Percentiles rank a stretch among this genome's conserved stretches.
Conservation (phyloP, 768 basidiomycete genomes). For the Amyloporia xantha region DNA sequence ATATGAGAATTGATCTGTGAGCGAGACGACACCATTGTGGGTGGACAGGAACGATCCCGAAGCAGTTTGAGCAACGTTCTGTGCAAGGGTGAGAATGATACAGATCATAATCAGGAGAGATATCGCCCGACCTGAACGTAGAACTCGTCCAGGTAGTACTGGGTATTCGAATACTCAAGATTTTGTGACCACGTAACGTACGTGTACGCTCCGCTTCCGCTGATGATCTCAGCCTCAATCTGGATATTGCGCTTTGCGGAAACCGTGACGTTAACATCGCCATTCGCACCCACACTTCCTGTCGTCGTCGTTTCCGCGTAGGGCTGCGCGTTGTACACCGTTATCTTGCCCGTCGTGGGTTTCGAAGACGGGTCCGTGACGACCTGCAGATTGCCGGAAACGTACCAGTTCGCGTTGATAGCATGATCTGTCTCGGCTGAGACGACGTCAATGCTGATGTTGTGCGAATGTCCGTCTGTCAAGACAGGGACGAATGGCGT, state of each 20-base stretch:
- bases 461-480: constrained; percentile 62
- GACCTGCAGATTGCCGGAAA: constrained; percentile 65
- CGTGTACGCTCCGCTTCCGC: constrained; percentile 52
- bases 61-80: constrained; percentile 48
- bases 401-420: constrained; percentile 74
- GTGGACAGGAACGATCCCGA: constrained; percentile 40
- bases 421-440: constrained; percentile 60
- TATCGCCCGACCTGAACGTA: constrained; percentile 28
- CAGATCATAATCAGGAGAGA: background rate
- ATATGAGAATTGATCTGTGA: constrained; percentile 48
- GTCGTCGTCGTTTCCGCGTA: constrained; percentile 48
- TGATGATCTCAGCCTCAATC: constrained; percentile 55
- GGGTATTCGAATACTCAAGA: constrained; percentile 53
- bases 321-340: constrained; percentile 45
- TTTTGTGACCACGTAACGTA: constrained; percentile 57
- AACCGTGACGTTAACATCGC: constrained; percentile 56
- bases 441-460: constrained; percentile 63
- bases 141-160: constrained; percentile 49
- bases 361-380: constrained; percentile 54
- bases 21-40: constrained; percentile 37
- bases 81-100: background rate
- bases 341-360: constrained; percentile 66
- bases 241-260: constrained; percentile 48
- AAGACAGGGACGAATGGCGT: constrained; percentile 72
- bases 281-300: constrained; percentile 33